Base-by-base conservation (phyloP, 148 eudicot genomes). In the Vaccinium vitisidaea region DNA sequence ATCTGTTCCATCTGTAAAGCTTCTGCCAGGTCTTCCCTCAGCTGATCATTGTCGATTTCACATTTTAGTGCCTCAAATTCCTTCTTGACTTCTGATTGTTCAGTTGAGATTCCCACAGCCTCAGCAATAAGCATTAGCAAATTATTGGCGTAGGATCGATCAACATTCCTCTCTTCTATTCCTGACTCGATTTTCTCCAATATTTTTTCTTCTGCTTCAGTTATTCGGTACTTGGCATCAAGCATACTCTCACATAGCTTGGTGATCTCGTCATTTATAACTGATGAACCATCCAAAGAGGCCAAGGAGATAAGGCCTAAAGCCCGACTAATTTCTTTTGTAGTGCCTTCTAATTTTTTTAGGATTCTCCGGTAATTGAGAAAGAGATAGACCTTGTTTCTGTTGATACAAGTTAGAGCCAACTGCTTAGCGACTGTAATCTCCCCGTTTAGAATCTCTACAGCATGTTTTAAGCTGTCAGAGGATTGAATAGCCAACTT, bases 111-210 rank as follows among this genome's bases (percentile, higher is more conserved):
- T 82, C 84, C 84, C 12, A 70, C 30, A 50, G 77, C 77, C 77
- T 82, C 63, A 27, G 84, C 77, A 25, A 82, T 82, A 70, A 21
- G 27, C 1, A 69, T 27, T 36, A 82, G 16, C 77, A 82, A 82
- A 52, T 69, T 19, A 82, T 70, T 82, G 1, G 65, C 84, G 70
- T 82, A 52, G 48, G 84, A 82, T 49, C n/a, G 84, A 71, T 71
- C 65, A 70, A 82, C 49, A 82, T 52, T 82, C 30, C 84, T 82
- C 84, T 52, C 78, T 55, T 71, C 78, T 52, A 82, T 70, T 52
- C 84, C 84, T 32, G 65, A 69, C 19, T 82, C 78, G 1, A 82
- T 82, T 30, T 82, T 82, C 63, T 70, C 78, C 84, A 82, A 16
- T 36, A 82, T 70, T 71, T 82, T 65, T 52, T 70, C 63, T 48